A percentile compares a stretch with the other conserved stretches of the same genome.
Conservation (phyloP, 768 basidiomycete species). For the Leccinum boreale region DNA sequence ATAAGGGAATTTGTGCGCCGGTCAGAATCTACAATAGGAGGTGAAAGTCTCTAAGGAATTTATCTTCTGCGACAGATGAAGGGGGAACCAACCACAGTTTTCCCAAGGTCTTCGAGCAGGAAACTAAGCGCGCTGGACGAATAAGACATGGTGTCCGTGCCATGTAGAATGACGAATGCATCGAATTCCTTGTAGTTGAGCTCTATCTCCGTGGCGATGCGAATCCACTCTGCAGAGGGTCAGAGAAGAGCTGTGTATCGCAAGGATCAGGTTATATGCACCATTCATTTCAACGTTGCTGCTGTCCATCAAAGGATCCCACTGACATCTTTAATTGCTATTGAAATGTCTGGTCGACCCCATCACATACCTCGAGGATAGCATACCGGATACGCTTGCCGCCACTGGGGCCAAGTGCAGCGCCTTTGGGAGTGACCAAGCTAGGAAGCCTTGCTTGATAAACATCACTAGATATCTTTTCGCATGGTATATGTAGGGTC, state of each 20-base stretch:
- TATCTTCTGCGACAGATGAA: background rate
- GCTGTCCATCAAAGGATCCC: constrained; percentile 84
- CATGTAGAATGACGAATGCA: constrained; percentile 87
- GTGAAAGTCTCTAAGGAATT: background rate
- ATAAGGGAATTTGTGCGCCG: constrained; percentile 91
- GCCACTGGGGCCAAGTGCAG: constrained; percentile 53
- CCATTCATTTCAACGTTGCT: constrained; percentile 85
- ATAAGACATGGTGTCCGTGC: constrained; percentile 91
- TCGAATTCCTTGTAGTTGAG: constrained; percentile 85
- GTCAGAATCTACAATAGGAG: constrained; percentile 66
- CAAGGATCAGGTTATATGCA: constrained; percentile 26
- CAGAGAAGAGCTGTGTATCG: background rate
- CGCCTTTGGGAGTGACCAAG: constrained; percentile 74
- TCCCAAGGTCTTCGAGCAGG: constrained; percentile 88
- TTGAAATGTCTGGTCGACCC: background rate
- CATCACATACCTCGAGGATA: constrained; percentile 64
- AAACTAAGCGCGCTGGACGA: constrained; percentile 88
- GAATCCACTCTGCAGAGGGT: constrained; percentile 70
- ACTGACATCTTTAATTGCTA: constrained; percentile 41
- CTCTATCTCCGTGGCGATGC: constrained; percentile 89
- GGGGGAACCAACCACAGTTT: constrained; percentile 65
- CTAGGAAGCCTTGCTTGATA: constrained; percentile 75
- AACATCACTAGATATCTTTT: constrained; percentile 35
- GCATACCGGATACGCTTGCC: constrained; percentile 80
- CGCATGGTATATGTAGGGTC: constrained; percentile 33